Conservation (phyloP, 1,139 yeast genomes). For the Pichia sp. region DNA sequence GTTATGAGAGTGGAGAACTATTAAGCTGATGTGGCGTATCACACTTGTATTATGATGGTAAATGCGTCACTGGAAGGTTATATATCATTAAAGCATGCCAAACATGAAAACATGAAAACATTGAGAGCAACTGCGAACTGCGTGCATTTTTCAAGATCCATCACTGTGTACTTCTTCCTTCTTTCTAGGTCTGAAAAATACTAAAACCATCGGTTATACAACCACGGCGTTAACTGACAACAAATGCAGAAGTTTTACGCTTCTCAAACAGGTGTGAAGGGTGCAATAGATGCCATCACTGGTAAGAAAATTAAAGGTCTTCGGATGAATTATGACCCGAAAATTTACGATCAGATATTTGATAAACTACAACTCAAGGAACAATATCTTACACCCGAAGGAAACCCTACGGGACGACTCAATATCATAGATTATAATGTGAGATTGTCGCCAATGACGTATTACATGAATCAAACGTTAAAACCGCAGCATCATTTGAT, state of each 20-base stretch:
- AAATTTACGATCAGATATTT: slow-evolving; percentile 26
- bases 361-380: slow-evolving; percentile 36
- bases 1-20: too few species aligned
- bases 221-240: too few species aligned
- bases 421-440: slow-evolving; percentile 65
- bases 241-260: slow-evolving; percentile 14
- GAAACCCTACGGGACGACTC: slow-evolving; percentile 24
- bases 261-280: slow-evolving; percentile 7
- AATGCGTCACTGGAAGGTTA: too few species aligned
- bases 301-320: slow-evolving; percentile 10
- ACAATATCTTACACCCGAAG: slow-evolving; percentile 32
- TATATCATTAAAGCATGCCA: too few species aligned
- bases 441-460: slow-evolving; percentile 45
- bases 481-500: slow-evolving; percentile 56
- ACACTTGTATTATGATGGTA: too few species aligned
- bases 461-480: slow-evolving; percentile 47
- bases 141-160: too few species aligned
- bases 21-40: too few species aligned
- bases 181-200: too few species aligned
- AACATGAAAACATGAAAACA: too few species aligned
- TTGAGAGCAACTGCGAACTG: too few species aligned
- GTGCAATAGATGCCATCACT: slow-evolving; percentile 7
- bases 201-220: too few species aligned
- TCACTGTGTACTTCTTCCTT: too few species aligned
- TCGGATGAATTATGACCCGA: slow-evolving; percentile 11